Evolutionary conservation across 176 grass and related monocot species (phyloP), one percentile per base, ranked within the genome.

Genomic region (Luzula sylvatica): DNA sequence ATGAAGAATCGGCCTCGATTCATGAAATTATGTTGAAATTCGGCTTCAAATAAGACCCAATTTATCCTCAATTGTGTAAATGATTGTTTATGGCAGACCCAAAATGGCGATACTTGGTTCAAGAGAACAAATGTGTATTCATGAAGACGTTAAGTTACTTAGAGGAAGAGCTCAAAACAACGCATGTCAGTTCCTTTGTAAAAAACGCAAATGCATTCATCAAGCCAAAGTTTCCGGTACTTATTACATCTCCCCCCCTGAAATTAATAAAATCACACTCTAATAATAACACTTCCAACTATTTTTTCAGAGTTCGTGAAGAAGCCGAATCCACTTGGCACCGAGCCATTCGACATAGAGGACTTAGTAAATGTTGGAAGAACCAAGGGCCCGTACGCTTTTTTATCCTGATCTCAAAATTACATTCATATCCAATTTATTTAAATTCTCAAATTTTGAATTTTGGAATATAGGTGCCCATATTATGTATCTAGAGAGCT

Each of bases 61-160:
- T 61, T 44, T 39, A 61, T 2, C 56, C 39, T 44, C 38, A 41
- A 41, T 23, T 23, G 13, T 46, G 29, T 48, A 28, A 9, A 48
- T 3, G 20, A 18, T 24, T 63, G 18, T 17, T 48, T 61, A 20
- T 77, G 73, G 63, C 63, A 96, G 92, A 66, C 92, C 85, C 0
- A 96, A 82, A 67, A 89, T 96, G 85, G 78, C 81, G 21, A 66
- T 89, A 27, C 53, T 88, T 9, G 90, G 90, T 29, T 96, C 90
- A 51, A 83, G 90, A 35, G 90, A 96, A 59, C 92, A 86, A 65
- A 86, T 96, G 92, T 96, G 92, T 74, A 79, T 96, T 72, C 81
- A 96, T 68, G 53, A 82, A 0, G 81, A 86, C 72, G 92, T 89
- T 44, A 65, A 65, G 23, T 55, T 71, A 54, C 74, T 89, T 56